A percentile compares a stretch with the other conserved stretches of the same genome.
Evolutionary conservation across 192 early-diverging fungal species (phyloP).

Genomic region (Coemansia guatemalensis): DNA sequence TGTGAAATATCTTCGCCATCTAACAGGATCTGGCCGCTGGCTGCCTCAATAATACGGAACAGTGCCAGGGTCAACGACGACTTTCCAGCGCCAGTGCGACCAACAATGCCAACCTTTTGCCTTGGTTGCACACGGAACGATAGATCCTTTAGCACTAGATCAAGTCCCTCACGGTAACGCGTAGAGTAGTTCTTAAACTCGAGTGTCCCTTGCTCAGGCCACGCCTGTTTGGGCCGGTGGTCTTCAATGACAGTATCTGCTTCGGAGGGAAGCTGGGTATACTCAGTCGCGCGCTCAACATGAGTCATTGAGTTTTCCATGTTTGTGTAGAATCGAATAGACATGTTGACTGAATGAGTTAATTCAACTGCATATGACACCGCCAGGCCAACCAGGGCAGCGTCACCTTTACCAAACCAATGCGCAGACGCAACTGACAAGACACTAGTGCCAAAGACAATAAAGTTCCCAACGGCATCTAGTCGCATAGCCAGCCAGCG

Average conservation of each 20-base stretch:
- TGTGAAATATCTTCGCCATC: too few species aligned
- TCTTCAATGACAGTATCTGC: slow-evolving; percentile 69
- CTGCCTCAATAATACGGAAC: too few species aligned
- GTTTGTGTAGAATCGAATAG: slow-evolving; percentile 80
- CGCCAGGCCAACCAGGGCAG: slow-evolving; percentile 67
- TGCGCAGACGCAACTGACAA: slow-evolving; percentile 67
- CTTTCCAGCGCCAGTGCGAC: too few species aligned
- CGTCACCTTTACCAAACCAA: slow-evolving; percentile 57
- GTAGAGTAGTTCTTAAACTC: slow-evolving; percentile 76
- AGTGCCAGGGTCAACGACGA: too few species aligned
- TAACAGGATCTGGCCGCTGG: too few species aligned
- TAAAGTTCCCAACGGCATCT: slow-evolving; percentile 75
- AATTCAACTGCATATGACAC: slow-evolving; percentile 62
- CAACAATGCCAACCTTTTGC: too few species aligned
- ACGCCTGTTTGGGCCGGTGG: slow-evolving; percentile 58
- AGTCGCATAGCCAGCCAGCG: slow-evolving; percentile 75
- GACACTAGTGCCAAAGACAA: slow-evolving; percentile 77
- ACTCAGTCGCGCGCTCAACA: slow-evolving; percentile 68
- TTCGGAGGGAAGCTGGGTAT: slow-evolving; percentile 75
- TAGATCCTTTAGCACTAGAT: too few species aligned
- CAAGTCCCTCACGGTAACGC: slow-evolving; percentile 77
- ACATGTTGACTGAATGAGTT: slow-evolving; percentile 77
- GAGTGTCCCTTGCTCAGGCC: slow-evolving; percentile 78
- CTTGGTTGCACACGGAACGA: too few species aligned
- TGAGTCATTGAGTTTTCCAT: slow-evolving; percentile 66